Base-by-base conservation (phyloP, 768 basidiomycete genomes). In the Ramaria sp. region DNA sequence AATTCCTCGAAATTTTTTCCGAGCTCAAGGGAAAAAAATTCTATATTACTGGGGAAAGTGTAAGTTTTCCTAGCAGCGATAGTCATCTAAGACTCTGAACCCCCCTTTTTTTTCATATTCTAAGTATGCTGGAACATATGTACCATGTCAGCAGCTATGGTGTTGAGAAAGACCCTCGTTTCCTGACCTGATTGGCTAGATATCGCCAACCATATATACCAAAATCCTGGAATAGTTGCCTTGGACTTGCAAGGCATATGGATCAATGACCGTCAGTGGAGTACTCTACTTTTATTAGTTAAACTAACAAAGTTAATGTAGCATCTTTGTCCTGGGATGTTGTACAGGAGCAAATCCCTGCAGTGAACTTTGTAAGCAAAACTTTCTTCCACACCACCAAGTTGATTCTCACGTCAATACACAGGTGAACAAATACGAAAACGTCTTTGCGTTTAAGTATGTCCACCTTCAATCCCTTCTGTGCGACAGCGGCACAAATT, bases 71-170 rank as follows among this genome's bases (percentile, higher is more conserved):
- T 2, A n/a, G 28, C 22, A 51, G 50, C 47, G 8, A 27, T 34
- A 27, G 30, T 20, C 1, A 5, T 39, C 13, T 25, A 27, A 8
- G 48, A 55, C 38, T n/a, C n/a, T 41, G 42, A 32, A 25, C 10
- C 7, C n/a, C 13, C 36, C 16, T 20, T 15, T 52, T 12, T 36
- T 39, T 13, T 10, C 22, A 3, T 54, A 10, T 22, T n/a, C 25
- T 57, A 18, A 85, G 86, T 87, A 86, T 59, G 85, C 83, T 1
- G 87, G 86, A 57, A 80, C 63, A 70, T 88, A 85, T 72, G 65
- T 79, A 34, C 77, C 78, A 48, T 70, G 81, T 78, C 55, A 63
- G 78, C 67, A 4, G 16, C 15, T 5, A 6, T 38, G 16, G 44
- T 10, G 10, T 13, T 9, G 15, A 44, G 13, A 6, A 34, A 15